Evolutionary conservation across 768 basidiomycete species (phyloP).

Genomic region (Daedalea quercina): DNA sequence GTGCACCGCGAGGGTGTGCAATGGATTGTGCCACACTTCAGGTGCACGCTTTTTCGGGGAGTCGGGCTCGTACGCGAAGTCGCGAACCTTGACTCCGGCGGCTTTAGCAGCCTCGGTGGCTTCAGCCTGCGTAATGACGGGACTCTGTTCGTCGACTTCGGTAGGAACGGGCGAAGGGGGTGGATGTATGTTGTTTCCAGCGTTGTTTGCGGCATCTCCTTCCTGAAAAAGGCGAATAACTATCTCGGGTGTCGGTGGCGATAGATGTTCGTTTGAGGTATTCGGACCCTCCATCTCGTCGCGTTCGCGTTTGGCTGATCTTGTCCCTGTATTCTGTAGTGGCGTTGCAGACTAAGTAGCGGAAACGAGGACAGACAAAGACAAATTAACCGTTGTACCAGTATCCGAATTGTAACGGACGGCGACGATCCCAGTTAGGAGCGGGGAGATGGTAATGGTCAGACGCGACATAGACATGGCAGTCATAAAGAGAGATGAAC

Average conservation of each 20-base stretch:
- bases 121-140: conserved; percentile 9
- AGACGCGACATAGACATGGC: too few relatives aligned
- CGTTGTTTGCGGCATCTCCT: not conserved
- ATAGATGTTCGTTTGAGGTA: too few relatives aligned
- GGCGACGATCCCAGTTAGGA: too few relatives aligned
- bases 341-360: too few relatives aligned
- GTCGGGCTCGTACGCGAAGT: conserved; percentile 20
- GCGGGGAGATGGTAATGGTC: too few relatives aligned
- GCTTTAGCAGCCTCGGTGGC: conserved; percentile 11
- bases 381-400: too few relatives aligned
- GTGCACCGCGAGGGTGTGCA: conserved; percentile 17
- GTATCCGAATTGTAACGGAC: too few relatives aligned
- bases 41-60: conserved; percentile 9
- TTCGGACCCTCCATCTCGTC: too few relatives aligned
- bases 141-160: conserved; percentile 17
- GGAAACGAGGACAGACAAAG: too few relatives aligned
- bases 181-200: not conserved
- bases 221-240: not conserved
- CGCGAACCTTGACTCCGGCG: conserved; percentile 27
- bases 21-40: conserved; percentile 19
- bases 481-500: too few relatives aligned
- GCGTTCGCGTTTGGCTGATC: too few relatives aligned
- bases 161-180: conserved; percentile 22
- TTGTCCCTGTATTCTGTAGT: too few relatives aligned
- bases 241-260: not conserved